Base-by-base conservation (phyloP, 768 basidiomycete genomes). In the Hortiboletus campestris region DNA sequence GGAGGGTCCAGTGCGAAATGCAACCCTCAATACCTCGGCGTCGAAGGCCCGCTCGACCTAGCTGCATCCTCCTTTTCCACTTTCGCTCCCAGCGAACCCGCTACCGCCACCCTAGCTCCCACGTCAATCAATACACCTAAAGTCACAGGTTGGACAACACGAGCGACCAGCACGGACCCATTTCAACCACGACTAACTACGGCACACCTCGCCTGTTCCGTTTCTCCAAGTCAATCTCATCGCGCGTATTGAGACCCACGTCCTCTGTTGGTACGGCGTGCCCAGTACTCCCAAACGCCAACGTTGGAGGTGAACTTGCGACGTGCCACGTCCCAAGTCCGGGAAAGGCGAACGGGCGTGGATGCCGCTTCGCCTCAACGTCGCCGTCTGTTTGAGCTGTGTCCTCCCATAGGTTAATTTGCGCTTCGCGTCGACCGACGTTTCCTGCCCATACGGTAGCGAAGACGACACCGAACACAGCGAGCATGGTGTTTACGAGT, bases 381-480 rank as follows among this genome's bases (percentile, higher is more conserved):
- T 32, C 44, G 25, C 44, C 31, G n/a, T 39, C 31, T 9, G 16
- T 17, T 2, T 6, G 28, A 39, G 25, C n/a, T 0, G 17, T 14
- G 4, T 35, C 35, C 6, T 40, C 57, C 47, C 20, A 46, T 0
- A 3, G 1, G 12, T 50, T 44, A 0, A n/a, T 2, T 17, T 42
- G 44, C 5, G 49, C 41, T 6, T 58, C 46, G 38, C 50, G 49
- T 35, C 50, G 57, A 11, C 34, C n/a, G 11, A 40, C 28, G 14
- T 52, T 60, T 17, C 63, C 65, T 2, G 61, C 55, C 71, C 71
- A 73, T 14, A 72, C 65, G 12, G 68, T 73, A 2, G 71, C 72
- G 29, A 72, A 70, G 11, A 67, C 71, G 44, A 68, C 71, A 34
- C 70, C 72, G 20, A 69, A 65, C 34, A 72, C 66, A 17, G 72